Conservation (phyloP, 2,329 filamentous ascomycete species). For the Pseudogymnoascus sp. region DNA sequence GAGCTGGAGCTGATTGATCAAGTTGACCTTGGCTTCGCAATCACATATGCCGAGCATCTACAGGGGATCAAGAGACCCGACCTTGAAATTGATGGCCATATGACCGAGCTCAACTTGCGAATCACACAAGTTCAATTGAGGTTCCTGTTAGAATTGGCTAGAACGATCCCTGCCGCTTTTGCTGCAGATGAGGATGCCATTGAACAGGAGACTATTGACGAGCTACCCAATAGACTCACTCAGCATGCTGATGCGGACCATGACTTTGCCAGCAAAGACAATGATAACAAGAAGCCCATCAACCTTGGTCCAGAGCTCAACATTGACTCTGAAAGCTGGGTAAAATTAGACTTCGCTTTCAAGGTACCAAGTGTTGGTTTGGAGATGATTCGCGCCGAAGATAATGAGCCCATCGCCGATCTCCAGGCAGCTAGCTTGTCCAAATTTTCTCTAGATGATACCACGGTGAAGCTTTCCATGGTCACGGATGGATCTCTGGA, state of each 20-base stretch:
- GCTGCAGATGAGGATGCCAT: constrained; percentile 61
- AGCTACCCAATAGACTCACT: constrained; percentile 49
- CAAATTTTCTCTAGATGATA: constrained; percentile 89
- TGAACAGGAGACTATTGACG: constrained; percentile 64
- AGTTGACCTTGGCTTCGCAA: constrained; percentile 85
- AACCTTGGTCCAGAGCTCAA: constrained; percentile 63
- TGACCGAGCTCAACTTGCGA: constrained; percentile 87
- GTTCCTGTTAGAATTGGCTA: constrained; percentile 78
- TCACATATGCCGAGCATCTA: constrained; percentile 85
- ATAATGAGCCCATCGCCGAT: constrained; percentile 69
- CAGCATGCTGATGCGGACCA: neutral
- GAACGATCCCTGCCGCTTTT: constrained; percentile 82
- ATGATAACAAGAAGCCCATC: constrained; percentile 36
- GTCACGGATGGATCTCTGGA: constrained; percentile 86
- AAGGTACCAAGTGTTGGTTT: constrained; percentile 79
- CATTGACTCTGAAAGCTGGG: constrained; percentile 66
- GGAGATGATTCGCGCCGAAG: constrained; percentile 71
- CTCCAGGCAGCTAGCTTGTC: constrained; percentile 75
- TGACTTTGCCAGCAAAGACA: neutral
- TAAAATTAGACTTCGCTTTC: constrained; percentile 87
- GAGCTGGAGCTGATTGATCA: constrained; percentile 96
- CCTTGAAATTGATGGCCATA: constrained; percentile 78
- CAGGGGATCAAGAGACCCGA: constrained; percentile 72
- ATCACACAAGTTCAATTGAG: constrained; percentile 87
- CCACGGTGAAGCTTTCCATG: constrained; percentile 84